Base-by-base conservation (phyloP, 495 filamentous ascomycete genomes). In the Lasiosphaeris hirsuta region DNA sequence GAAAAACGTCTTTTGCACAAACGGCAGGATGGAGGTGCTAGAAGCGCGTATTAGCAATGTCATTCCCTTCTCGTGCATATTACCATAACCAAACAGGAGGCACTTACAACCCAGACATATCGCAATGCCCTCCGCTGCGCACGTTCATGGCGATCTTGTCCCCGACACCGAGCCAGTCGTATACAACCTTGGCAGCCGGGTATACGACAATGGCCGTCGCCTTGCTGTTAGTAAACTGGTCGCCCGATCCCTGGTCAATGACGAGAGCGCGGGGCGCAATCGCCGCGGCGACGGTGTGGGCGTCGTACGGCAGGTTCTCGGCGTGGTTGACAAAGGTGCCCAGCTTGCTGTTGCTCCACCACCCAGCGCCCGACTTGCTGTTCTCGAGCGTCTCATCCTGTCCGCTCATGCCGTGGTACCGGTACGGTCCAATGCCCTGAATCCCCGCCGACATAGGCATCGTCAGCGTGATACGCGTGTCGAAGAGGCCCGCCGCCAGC, bases 391-490 rank as follows among this genome's bases (percentile, higher is more conserved):
- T 81, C 72, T 81, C 78, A 61, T 73, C 78, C 65, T 81, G 77
- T 10, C 79, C 79, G 67, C 73, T 77, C 11, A 81, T 62, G 34
- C 67, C 73, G 61, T 74, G 73, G 67, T 79, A 79, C 40, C 78
- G 69, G 64, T 82, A 82, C 18, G 78, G 79, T 0, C 78, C 79
- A 8, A 75, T 57, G 4, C 79, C 78, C 60, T 82, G 78, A 8
- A 81, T 74, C 3, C 79, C 78, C 39, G 75, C 74, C 60, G 76
- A 78, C 78, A 81, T 80, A 37, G 78, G 76, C 78, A 81, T 81
- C 36, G 79, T 82, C 9, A 82, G 53, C 5, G 79, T 78, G 65
- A 82, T 81, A 41, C 78, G 75, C 33, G 55, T 66, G 68, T 82
- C 78, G 38, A 82, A 74, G 5, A 82, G 71, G 0, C 78, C 75